Evolutionary conservation across 2,329 filamentous ascomycete species (phyloP).

Genomic region (Diaporthe australafricana): DNA sequence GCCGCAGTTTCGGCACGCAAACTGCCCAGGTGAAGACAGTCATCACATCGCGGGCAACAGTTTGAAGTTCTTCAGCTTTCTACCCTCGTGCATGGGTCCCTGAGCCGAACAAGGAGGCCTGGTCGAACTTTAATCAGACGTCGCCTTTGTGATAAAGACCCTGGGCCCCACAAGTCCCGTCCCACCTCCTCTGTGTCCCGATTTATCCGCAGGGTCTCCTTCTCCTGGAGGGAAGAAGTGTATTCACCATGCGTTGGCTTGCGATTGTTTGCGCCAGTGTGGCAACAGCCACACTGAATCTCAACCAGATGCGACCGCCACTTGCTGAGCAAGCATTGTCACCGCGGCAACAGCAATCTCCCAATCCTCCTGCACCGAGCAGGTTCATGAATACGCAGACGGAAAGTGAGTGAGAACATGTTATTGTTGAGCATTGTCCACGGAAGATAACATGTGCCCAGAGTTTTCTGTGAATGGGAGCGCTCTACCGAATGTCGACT

Average conservation of each 20-base stretch:
- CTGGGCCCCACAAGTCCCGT: background rate
- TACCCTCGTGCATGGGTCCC: background rate
- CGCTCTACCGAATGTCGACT: conserved; percentile 72
- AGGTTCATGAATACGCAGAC: conserved; percentile 26
- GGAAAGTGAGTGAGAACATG: background rate
- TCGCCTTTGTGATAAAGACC: background rate
- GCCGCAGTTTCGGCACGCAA: background rate
- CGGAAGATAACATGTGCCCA: conserved; percentile 42
- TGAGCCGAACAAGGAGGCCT: background rate
- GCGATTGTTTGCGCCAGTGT: background rate
- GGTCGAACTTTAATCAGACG: conserved; percentile 11
- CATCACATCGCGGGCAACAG: background rate
- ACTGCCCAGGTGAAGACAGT: background rate
- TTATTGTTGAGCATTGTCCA: no score
- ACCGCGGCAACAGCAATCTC: background rate
- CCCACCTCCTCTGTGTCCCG: background rate
- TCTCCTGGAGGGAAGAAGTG: background rate
- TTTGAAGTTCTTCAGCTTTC: background rate
- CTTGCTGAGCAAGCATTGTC: background rate
- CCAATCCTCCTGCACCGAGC: background rate
- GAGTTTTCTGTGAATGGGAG: conserved; percentile 72
- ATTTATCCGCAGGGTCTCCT: background rate
- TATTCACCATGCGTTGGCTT: conserved; percentile 14
- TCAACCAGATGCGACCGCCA: background rate
- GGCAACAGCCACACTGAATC: conserved; percentile 18